phyloP scores from a whole-genome alignment of 768 basidiomycete species.

The Tylopilus plumbeoviolaceoides region DNA sequence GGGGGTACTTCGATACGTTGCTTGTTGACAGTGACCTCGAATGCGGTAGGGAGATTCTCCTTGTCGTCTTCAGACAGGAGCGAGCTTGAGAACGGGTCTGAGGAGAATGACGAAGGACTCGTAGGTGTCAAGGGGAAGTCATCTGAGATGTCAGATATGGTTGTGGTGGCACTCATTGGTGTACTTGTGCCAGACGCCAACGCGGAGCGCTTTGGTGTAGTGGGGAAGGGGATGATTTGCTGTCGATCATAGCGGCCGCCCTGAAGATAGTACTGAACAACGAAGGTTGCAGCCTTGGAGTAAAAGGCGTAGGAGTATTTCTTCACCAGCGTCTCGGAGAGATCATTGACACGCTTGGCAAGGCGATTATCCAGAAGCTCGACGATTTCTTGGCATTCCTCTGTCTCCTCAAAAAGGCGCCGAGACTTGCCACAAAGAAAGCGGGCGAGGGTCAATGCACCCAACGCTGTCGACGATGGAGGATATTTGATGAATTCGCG shows the following conservation, averaged over 20 bases:
- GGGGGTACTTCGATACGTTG: slow-evolving; percentile 62
- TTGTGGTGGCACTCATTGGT: slow-evolving; percentile 71
- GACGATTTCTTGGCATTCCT: slow-evolving; percentile 79
- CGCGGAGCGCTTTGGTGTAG: slow-evolving; percentile 48
- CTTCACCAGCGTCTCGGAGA: slow-evolving; percentile 94
- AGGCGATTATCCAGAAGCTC: slow-evolving; percentile 83
- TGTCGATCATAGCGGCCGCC: slow-evolving; percentile 70
- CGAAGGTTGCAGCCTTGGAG: slow-evolving; percentile 90
- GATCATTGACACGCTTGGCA: slow-evolving; percentile 82
- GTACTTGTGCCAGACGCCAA: slow-evolving; percentile 55
- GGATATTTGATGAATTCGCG: slow-evolving; percentile 87
- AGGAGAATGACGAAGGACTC: slow-evolving; percentile 50
- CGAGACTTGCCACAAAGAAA: slow-evolving; percentile 81
- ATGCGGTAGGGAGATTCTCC: slow-evolving; percentile 70
- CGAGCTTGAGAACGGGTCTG: slow-evolving; percentile 50
- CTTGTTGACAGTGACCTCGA: slow-evolving; percentile 73
- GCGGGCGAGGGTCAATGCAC: slow-evolving; percentile 82
- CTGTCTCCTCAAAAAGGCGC: slow-evolving; percentile 78
- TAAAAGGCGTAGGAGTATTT: slow-evolving; percentile 98
- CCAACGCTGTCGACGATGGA: slow-evolving; percentile 86
- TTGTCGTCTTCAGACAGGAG: slow-evolving; percentile 69
- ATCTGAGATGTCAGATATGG: slow-evolving; percentile 71
- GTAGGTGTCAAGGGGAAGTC: slow-evolving; percentile 83
- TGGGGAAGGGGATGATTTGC: slow-evolving; percentile 47
- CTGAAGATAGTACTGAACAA: slow-evolving; percentile 90